Evolutionary conservation across 805 yeast species (phyloP), one percentile per base, ranked within the genome.

Genomic region (Teunomyces cretensis): DNA sequence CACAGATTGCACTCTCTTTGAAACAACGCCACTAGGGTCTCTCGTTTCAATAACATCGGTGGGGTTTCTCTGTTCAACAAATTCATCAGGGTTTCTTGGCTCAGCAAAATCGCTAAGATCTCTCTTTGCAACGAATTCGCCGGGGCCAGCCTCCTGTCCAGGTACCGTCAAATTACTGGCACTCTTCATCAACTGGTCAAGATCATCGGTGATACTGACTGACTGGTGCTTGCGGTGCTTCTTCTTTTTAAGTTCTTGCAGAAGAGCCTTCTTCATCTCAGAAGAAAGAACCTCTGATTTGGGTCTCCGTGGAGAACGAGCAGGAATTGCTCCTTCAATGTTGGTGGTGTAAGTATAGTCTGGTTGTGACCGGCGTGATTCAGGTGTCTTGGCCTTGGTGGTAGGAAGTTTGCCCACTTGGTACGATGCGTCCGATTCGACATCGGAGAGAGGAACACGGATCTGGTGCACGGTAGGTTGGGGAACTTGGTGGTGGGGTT

Each of bases 251-350:
- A 35, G 22, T 13, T 35, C 38, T 12, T 24, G 38, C 12, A 17
- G 38, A 13, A 35, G n/a, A 11, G 37, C 31, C 7, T 40, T 35
- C 36, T 28, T 39, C 19, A 16, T 26, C 15, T 19, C 22, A 12
- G 33, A 9, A 3, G 17, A 19, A 46, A 41, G 15, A 12, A 44
- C 33, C 41, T 52, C 67, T 46, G 70, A 65, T 22, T 61, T 61
- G 6, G 76, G 76, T 45, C 76, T 53, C 38, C 67, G 56, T 6
- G 58, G 58, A 30, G 73, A 69, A 42, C 76, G 58, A 1, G 73
- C 65, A 2, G 76, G 76, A 2, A 72, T 56, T 3, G 71, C 55
- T 5, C 56, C 56, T 33, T 68, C 74, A 30, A 70, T 56, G 16
- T 51, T 60, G 9, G 76, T 72, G 42, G 57, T 58, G 47, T 64